These are phyloP conservation scores for Astrocystis sublimbata DNA, from an alignment of 495 filamentous ascomycete species.

Conservation along the genomic window DNA sequence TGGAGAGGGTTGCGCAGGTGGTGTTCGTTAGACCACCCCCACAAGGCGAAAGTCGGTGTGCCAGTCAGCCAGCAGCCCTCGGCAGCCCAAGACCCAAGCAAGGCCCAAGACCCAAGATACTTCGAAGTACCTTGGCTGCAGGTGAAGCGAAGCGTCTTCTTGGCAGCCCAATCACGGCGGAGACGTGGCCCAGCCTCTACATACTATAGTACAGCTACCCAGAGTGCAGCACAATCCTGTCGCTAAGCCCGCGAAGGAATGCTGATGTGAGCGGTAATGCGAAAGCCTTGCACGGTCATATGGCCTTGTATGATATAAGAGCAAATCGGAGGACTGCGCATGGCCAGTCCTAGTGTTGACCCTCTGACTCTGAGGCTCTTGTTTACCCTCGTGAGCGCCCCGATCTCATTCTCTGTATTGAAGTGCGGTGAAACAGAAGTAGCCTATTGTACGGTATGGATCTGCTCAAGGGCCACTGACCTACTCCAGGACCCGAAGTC, in stretches of 20 bases:
- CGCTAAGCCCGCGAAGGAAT: background rate
- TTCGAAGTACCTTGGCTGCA: too few relatives aligned
- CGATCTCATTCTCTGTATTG: too few relatives aligned
- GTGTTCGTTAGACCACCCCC: conserved; percentile 8
- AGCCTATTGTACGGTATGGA: too few relatives aligned
- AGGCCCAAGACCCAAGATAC: too few relatives aligned
- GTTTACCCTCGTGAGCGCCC: too few relatives aligned
- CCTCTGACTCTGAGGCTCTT: too few relatives aligned
- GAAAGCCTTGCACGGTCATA: background rate
- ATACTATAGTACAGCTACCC: background rate
- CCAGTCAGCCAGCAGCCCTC: too few relatives aligned
- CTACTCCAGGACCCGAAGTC: too few relatives aligned
- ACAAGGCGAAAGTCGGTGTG: conserved; percentile 13
- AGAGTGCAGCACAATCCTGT: background rate
- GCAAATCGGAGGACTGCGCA: background rate
- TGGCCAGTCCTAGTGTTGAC: background rate
- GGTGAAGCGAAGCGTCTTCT: too few relatives aligned
- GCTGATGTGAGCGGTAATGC: conserved; percentile 8
- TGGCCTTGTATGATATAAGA: background rate
- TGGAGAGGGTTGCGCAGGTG: background rate
- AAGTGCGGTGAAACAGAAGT: too few relatives aligned
- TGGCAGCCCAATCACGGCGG: background rate
- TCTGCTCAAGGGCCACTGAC: too few relatives aligned
- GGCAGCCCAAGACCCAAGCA: too few relatives aligned
- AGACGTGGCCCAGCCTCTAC: background rate